These are phyloP conservation scores for Henningerozyma blattae DNA, from an alignment of 805 yeast species.

Conservation along the genomic window DNA sequence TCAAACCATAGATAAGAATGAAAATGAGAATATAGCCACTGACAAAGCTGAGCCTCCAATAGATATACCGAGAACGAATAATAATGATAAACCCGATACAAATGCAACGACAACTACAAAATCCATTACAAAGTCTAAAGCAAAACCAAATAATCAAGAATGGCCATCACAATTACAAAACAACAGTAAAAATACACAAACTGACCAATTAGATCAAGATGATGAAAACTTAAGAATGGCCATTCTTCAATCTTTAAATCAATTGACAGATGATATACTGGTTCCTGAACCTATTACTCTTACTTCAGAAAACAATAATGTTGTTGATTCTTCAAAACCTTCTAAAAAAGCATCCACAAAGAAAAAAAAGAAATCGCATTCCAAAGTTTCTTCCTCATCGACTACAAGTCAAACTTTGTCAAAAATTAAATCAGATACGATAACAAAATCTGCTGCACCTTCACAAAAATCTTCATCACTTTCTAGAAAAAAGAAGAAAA, in stretches of 20 bases:
- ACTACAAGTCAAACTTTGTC: no score
- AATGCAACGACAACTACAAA: constrained; percentile 7
- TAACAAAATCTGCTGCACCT: constrained; percentile 6
- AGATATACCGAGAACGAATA: not conserved
- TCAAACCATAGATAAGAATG: constrained; percentile 12
- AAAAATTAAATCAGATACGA: constrained; percentile 2
- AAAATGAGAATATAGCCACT: not conserved
- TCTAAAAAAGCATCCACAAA: constrained; percentile 1
- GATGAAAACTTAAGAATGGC: constrained; percentile 24
- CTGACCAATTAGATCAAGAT: constrained; percentile 20
- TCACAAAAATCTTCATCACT: not conserved
- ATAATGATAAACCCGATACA: constrained; percentile 1
- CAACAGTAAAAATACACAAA: constrained; percentile 2
- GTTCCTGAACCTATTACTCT: no score
- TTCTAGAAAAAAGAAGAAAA: constrained; percentile 10
- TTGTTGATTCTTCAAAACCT: constrained; percentile 1
- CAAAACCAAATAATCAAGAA: constrained; percentile 16
- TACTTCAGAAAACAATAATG: constrained; percentile 1
- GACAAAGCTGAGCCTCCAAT: not conserved
- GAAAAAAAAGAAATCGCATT: constrained; percentile 8
- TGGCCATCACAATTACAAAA: not conserved
- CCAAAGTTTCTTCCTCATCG: no score
- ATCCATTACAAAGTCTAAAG: constrained; percentile 22
- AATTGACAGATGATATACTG: constrained; percentile 7
- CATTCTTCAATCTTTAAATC: constrained; percentile 20